Base-by-base conservation (phyloP, 345 rosid genomes). In the Draba incana region DNA sequence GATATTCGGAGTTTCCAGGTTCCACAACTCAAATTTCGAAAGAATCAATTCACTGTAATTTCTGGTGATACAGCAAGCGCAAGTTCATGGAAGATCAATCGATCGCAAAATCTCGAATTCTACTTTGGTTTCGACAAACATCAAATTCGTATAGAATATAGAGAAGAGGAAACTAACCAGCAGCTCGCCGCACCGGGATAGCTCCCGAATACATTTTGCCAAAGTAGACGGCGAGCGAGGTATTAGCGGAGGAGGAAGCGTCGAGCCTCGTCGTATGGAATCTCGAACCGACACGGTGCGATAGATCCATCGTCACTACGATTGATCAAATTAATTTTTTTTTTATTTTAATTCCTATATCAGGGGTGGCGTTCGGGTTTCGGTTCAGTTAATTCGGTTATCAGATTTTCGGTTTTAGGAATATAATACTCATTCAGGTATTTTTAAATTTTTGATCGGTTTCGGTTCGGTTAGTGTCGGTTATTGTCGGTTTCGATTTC, bases 281-380 rank as follows among this genome's bases (percentile, higher is more conserved):
- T 63, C 79, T 70, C 43, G 66, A 47, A 43, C 70, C 66, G 49
- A 72, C 33, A 44, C 64, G 77, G 44, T 54, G 68, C 54, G 59
- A 66, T 6, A 27, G 47, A 51, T 65, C 45, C 80, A 77, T 77
- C 71, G 25, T 61, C 66, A 41, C 31, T 51, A n/a, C 48, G 7
- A 38, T 50, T 57, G 12, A 33, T 33, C 37, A 16, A 44, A 30
- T 5, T 30, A 3, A 0, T 30, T 30, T 30, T 4, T 60, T 44
- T 1, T 23, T 23, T 38, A n/a, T 51, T 5, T 49, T 38, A 10
- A 37, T 64, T 64, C 51, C 59, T 35, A 4, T n/a, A n/a, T n/a
- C n/a, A n/a, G n/a, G n/a, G n/a, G n/a, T n/a, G n/a, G n/a, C n/a
- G n/a, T n/a, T n/a, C n/a, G n/a, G n/a, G n/a, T n/a, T n/a, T n/a